These are phyloP conservation scores for Ascochyta rabiei DNA, from an alignment of 2,329 filamentous ascomycete genomes.

Conservation along the genomic window DNA sequence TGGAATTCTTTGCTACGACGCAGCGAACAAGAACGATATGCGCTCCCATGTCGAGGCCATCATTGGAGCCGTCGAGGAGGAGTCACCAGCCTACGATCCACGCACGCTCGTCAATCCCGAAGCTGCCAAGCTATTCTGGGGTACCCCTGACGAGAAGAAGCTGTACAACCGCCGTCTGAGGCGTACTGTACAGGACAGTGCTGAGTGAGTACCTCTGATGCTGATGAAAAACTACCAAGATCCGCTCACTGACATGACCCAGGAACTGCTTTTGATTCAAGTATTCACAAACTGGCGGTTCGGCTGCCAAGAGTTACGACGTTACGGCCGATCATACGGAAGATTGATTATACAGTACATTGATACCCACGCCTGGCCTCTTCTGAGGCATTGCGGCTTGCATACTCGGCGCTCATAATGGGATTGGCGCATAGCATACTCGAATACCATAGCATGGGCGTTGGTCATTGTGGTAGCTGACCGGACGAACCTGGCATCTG, in stretches of 20 bases:
- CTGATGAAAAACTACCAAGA: not conserved
- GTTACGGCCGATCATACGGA: constrained; percentile 28
- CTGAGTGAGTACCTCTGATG: constrained; percentile 47
- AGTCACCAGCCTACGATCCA: constrained; percentile 86
- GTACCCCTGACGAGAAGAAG: constrained; percentile 77
- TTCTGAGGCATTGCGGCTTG: constrained; percentile 22
- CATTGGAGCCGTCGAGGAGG: constrained; percentile 82
- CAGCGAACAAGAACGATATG: constrained; percentile 75
- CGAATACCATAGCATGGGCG: constrained; percentile 21
- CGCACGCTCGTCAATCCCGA: constrained; percentile 85
- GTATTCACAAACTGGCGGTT: not conserved
- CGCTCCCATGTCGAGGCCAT: constrained; percentile 84
- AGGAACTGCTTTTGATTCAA: constrained; percentile 34
- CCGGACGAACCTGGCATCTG: not conserved
- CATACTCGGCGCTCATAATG: constrained; percentile 31
- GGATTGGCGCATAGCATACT: constrained; percentile 19
- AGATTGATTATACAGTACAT: constrained; percentile 30
- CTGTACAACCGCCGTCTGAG: constrained; percentile 82
- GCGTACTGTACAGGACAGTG: constrained; percentile 69
- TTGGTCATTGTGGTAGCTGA: constrained; percentile 4
- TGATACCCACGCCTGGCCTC: constrained; percentile 36
- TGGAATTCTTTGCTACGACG: constrained; percentile 78
- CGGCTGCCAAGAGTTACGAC: constrained; percentile 4
- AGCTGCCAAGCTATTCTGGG: constrained; percentile 87
- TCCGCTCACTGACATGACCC: not conserved